phyloP scores from a whole-genome alignment of 352 stramenopile genomes.

The Halophytophthora polymorphica region DNA sequence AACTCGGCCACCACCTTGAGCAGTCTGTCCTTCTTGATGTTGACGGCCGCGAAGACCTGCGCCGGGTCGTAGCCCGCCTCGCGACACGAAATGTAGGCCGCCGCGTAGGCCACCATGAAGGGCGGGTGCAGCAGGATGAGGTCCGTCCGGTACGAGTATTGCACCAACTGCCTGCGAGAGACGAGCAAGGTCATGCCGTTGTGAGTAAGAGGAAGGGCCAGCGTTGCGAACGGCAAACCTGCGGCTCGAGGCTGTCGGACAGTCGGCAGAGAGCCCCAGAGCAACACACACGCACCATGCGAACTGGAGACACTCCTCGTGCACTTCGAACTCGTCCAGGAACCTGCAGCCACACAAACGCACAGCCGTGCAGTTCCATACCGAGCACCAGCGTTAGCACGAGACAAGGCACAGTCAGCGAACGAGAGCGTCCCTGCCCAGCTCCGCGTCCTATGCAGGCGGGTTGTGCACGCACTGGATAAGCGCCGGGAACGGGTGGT shows the following conservation, averaged over 20 bases:
- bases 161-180: conserved; percentile 66
- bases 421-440: neutral
- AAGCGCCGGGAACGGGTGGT: conserved; percentile 80
- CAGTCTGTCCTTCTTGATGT: conserved; percentile 80
- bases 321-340: conserved; percentile 80
- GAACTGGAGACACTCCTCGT: conserved; percentile 84
- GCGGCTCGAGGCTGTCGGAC: neutral
- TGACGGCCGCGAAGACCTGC: conserved; percentile 73
- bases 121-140: conserved; percentile 83
- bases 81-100: conserved; percentile 72
- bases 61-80: conserved; percentile 75
- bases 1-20: conserved; percentile 81
- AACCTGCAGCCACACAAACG: conserved; percentile 35
- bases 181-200: too few relatives aligned
- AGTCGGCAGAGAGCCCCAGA: neutral
- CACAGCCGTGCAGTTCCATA: too few relatives aligned
- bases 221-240: too few relatives aligned
- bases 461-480: conserved; percentile 50
- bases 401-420: neutral
- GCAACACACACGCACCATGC: conserved; percentile 45
- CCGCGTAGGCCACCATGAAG: conserved; percentile 88
- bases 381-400: neutral
- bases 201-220: neutral
- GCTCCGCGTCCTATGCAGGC: too few relatives aligned
- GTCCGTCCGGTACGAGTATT: conserved; percentile 87